Evolutionary conservation across 2,329 filamentous ascomycete genomes (phyloP).

Genomic region (Aspergillus sp.): DNA sequence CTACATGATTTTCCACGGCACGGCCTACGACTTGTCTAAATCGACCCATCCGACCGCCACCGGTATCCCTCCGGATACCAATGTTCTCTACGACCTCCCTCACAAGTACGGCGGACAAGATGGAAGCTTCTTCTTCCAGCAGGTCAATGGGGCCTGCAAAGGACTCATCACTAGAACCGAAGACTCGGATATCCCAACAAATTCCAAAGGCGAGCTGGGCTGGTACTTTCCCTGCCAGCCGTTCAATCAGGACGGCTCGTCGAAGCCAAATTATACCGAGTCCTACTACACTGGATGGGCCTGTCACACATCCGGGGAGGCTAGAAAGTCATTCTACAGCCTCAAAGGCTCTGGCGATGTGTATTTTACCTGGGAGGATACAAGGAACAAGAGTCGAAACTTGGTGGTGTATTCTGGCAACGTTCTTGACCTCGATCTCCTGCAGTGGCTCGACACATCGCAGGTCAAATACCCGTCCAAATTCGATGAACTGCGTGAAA

Average conservation of each 20-base stretch:
- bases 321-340: constrained; percentile 74
- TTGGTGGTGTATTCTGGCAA: constrained; percentile 92
- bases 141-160: constrained; percentile 97
- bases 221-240: constrained; percentile 97
- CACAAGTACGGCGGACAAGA: constrained; percentile 84
- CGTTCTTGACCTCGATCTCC: constrained; percentile 83
- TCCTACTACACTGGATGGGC: constrained; percentile 80
- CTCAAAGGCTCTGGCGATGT: constrained; percentile 76
- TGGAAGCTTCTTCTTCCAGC: constrained; percentile 96
- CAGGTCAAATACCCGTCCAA: constrained; percentile 73
- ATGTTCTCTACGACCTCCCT: constrained; percentile 83
- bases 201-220: constrained; percentile 70
- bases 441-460: constrained; percentile 83
- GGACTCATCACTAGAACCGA: constrained; percentile 72
- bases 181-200: constrained; percentile 75
- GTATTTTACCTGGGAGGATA: constrained; percentile 93
- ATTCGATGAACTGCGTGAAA: constrained; percentile 77
- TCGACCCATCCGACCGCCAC: constrained; percentile 78
- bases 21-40: constrained; percentile 76
- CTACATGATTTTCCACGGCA: constrained; percentile 96
- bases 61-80: constrained; percentile 71
- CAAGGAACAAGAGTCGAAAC: constrained; percentile 85
- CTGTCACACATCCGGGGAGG: constrained; percentile 75
- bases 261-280: constrained; percentile 68
- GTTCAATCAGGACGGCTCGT: constrained; percentile 92